These are phyloP conservation scores for Tuber microsphaerosporum DNA, from an alignment of 495 filamentous ascomycete genomes.

Conservation along the genomic window DNA sequence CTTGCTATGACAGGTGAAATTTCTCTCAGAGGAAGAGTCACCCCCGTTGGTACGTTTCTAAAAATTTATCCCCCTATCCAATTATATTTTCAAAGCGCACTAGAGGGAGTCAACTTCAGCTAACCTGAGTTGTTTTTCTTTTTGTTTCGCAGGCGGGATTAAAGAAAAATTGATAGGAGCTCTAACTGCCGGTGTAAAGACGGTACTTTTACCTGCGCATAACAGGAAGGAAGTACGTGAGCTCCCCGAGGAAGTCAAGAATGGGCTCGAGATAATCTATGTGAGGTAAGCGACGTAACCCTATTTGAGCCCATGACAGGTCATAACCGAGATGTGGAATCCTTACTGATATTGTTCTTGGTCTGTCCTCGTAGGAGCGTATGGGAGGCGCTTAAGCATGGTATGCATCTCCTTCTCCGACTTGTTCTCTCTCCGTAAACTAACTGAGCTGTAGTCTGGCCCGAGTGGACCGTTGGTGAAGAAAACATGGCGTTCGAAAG, in stretches of 20 bases:
- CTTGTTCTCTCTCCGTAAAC: slow-evolving; percentile 9
- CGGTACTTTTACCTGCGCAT: slow-evolving; percentile 75
- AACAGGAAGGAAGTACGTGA: slow-evolving; percentile 94
- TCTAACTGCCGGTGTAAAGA: slow-evolving; percentile 86
- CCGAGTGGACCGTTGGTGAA: slow-evolving; percentile 40
- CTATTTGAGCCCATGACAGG: slow-evolving; percentile 32
- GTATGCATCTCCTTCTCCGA: slow-evolving; percentile 29
- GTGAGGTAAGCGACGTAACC: slow-evolving; percentile 58
- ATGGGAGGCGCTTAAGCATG: slow-evolving; percentile 40
- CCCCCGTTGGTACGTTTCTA: slow-evolving; percentile 42
- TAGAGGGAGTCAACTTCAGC: neutral
- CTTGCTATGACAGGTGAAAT: slow-evolving; percentile 98
- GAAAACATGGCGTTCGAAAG: slow-evolving; percentile 41
- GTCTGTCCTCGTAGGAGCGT: slow-evolving; percentile 32
- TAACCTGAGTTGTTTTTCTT: slow-evolving; percentile 13
- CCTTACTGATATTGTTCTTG: slow-evolving; percentile 22
- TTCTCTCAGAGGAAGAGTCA: slow-evolving; percentile 76
- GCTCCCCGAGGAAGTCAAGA: slow-evolving; percentile 79
- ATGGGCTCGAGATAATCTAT: slow-evolving; percentile 80
- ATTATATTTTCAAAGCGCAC: slow-evolving; percentile 3
- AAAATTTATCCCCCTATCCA: slow-evolving; percentile 15
- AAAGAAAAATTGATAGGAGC: slow-evolving; percentile 99
- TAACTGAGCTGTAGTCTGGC: slow-evolving; percentile 38
- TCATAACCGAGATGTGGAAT: slow-evolving; percentile 16
- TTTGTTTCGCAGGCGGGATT: slow-evolving; percentile 68